Conservation (phyloP, 306 rosid genomes). For the Sicyos baderoa region DNA sequence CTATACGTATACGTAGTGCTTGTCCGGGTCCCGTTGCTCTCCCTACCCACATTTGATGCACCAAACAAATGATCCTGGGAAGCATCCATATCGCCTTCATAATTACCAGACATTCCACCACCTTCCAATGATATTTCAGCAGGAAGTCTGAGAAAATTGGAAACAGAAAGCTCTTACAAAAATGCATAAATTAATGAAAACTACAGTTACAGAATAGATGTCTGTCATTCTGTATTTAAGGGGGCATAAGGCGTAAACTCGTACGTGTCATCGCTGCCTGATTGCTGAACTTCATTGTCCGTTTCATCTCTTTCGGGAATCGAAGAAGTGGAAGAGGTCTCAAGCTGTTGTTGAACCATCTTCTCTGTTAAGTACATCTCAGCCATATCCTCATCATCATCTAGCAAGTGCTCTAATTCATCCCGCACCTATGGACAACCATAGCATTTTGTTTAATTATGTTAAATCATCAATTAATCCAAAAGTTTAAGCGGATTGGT, state of each 20-base stretch:
- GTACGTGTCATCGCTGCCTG: slow-evolving; percentile 45
- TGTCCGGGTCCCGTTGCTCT: slow-evolving; percentile 59
- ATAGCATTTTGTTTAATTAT: too few relatives aligned
- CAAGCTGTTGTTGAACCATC: slow-evolving; percentile 48
- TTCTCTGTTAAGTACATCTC: slow-evolving; percentile 93
- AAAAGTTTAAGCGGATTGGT: too few relatives aligned
- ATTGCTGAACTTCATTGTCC: slow-evolving; percentile 34
- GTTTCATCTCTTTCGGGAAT: slow-evolving; percentile 30
- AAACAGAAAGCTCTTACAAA: neutral
- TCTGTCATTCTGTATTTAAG: neutral
- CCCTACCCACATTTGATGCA: slow-evolving; percentile 34
- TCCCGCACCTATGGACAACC: slow-evolving; percentile 52
- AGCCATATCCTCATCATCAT: slow-evolving; percentile 97
- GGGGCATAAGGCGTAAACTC: slow-evolving; percentile 12
- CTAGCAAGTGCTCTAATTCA: slow-evolving; percentile 87
- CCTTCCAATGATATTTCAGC: slow-evolving; percentile 53
- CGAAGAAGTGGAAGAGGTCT: slow-evolving; percentile 55
- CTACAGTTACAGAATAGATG: neutral
- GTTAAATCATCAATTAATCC: too few relatives aligned
- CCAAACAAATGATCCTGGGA: slow-evolving; percentile 25
- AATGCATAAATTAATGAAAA: neutral
- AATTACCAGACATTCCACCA: slow-evolving; percentile 25
- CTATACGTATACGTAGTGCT: slow-evolving; percentile 59
- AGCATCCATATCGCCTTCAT: slow-evolving; percentile 33
- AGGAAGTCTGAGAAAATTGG: slow-evolving; percentile 29